These are phyloP conservation scores for Aspergillus persii DNA, from an alignment of 2,329 filamentous ascomycete species.

Conservation along the genomic window DNA sequence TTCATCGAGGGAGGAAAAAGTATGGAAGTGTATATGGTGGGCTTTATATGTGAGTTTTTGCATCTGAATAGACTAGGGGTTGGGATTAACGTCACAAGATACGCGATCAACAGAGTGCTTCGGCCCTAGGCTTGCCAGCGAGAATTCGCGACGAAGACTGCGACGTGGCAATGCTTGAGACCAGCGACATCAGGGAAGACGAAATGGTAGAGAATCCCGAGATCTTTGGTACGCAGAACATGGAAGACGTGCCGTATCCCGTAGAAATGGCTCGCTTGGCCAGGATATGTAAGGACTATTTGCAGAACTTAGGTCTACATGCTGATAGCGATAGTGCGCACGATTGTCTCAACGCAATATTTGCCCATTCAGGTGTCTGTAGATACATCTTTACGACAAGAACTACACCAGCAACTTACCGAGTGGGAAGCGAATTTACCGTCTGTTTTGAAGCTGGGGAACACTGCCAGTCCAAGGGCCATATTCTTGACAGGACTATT, in stretches of 20 bases:
- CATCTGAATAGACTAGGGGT: background rate
- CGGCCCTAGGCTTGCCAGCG: constrained; percentile 46
- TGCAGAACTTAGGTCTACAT: background rate
- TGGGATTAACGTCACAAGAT: constrained; percentile 26
- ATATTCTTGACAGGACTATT: constrained; percentile 43
- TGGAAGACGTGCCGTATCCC: constrained; percentile 34
- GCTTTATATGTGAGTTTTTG: constrained; percentile 45
- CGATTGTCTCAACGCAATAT: constrained; percentile 39
- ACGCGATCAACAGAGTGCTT: constrained; percentile 49
- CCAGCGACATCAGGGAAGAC: constrained; percentile 38
- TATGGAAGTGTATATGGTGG: constrained; percentile 55
- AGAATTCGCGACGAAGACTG: constrained; percentile 52
- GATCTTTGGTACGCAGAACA: constrained; percentile 30
- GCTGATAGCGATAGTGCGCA: background rate
- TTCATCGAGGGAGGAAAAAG: constrained; percentile 30
- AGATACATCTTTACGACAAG: constrained; percentile 21
- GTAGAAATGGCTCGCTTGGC: constrained; percentile 43
- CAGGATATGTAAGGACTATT: constrained; percentile 28
- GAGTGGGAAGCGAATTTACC: constrained; percentile 43
- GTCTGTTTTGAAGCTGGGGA: constrained; percentile 32
- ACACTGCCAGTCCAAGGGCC: constrained; percentile 26
- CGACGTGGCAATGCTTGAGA: constrained; percentile 42
- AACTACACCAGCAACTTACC: constrained; percentile 33
- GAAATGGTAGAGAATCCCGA: constrained; percentile 23
- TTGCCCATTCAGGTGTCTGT: constrained; percentile 24